Conservation (phyloP, 2,329 filamentous ascomycete species). For the Myotisia sp. region DNA sequence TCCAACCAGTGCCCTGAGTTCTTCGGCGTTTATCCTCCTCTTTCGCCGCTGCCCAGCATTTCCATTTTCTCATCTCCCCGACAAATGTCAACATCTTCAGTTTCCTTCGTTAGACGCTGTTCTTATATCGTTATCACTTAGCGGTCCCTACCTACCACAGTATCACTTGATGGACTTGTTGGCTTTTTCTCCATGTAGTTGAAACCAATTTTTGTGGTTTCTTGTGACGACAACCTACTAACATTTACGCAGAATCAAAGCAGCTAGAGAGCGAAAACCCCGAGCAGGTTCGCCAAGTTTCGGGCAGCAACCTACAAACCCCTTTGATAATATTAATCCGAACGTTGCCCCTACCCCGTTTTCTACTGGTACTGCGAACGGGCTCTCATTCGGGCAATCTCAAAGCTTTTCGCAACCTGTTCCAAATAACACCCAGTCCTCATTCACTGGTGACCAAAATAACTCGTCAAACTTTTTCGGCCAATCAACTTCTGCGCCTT, state of each 20-base stretch:
- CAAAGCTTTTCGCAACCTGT: slow-evolving; percentile 23
- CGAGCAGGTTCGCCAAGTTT: slow-evolving; percentile 15
- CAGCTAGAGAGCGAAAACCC: slow-evolving; percentile 16
- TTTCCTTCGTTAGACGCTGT: too few species aligned
- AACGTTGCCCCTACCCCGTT: slow-evolving; percentile 17
- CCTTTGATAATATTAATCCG: slow-evolving; percentile 20
- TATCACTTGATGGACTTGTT: too few species aligned
- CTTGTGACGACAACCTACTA: background rate
- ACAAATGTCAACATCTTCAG: too few species aligned
- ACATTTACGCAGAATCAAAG: slow-evolving; percentile 19
- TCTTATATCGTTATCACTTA: too few species aligned
- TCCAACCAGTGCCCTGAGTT: too few species aligned
- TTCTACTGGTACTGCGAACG: slow-evolving; percentile 15
- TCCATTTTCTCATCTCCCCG: too few species aligned
- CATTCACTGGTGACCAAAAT: slow-evolving; percentile 18
- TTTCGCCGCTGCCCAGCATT: too few species aligned
- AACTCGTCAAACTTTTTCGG: slow-evolving; percentile 8
- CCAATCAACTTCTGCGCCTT: slow-evolving; percentile 13
- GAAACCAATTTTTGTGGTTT: background rate
- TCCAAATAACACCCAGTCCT: slow-evolving; percentile 16
- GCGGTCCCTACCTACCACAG: too few species aligned
- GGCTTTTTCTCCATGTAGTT: background rate
- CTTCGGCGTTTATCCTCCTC: too few species aligned
- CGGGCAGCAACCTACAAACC: slow-evolving; percentile 14
- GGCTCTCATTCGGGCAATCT: slow-evolving; percentile 24